Percentiles rank a stretch among this genome's conserved stretches.
Conservation (phyloP, 1,284 basidiomycete species). For the Omphalotus olearius region DNA sequence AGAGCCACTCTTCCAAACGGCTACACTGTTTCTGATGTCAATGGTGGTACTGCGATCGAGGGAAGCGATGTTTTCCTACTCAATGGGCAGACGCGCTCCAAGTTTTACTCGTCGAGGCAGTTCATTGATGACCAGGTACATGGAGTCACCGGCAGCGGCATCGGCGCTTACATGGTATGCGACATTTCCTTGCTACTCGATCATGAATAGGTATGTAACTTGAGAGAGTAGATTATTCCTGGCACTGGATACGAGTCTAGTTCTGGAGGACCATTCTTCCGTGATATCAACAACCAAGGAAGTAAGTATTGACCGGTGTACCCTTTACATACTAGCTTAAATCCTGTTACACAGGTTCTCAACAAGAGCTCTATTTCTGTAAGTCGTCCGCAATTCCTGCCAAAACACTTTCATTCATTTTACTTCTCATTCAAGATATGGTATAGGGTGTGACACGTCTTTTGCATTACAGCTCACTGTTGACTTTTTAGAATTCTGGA, state of each 20-base stretch:
- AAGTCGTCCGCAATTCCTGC: slow-evolving; percentile 10
- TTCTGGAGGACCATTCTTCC: slow-evolving; percentile 39
- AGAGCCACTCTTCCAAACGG: slow-evolving; percentile 27
- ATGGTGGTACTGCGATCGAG: slow-evolving; percentile 33
- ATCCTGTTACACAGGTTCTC: slow-evolving; percentile 16
- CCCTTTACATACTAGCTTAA: neutral
- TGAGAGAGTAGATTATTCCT: slow-evolving; percentile 26
- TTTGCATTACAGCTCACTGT: neutral
- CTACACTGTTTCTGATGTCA: slow-evolving; percentile 22
- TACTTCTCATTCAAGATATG: slow-evolving; percentile 20
- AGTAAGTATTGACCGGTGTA: slow-evolving; percentile 14
- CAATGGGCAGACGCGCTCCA: slow-evolving; percentile 33
- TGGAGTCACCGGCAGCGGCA: slow-evolving; percentile 32
- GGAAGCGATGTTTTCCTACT: slow-evolving; percentile 34
- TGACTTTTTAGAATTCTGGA: slow-evolving; percentile 25
- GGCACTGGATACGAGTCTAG: slow-evolving; percentile 35
- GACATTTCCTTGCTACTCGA: no score
- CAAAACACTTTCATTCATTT: neutral
- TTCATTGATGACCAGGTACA: slow-evolving; percentile 39
- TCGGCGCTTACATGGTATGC: slow-evolving; percentile 30
- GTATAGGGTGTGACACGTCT: slow-evolving; percentile 10
- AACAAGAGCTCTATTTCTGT: slow-evolving; percentile 32
- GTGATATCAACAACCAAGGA: slow-evolving; percentile 33
- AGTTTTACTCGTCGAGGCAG: slow-evolving; percentile 33
- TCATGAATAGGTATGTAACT: neutral